A percentile compares a stretch with the other conserved stretches of the same genome.
Evolutionary conservation across 768 basidiomycete genomes (phyloP).

Genomic region (Psilocybe cyanescens): DNA sequence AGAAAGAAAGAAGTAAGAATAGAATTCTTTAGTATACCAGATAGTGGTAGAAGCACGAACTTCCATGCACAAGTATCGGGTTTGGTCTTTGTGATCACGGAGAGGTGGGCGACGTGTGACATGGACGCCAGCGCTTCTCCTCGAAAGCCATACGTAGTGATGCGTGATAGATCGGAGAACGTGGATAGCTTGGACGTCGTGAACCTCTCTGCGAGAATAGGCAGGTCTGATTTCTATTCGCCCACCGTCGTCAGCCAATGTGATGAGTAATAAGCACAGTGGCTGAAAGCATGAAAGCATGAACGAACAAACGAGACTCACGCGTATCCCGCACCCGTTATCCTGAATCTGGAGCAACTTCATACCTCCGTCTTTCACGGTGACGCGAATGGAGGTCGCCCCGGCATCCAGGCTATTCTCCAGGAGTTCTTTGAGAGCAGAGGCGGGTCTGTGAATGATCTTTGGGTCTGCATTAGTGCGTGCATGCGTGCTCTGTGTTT

Average conservation of each 20-base stretch:
- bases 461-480: slow-evolving; percentile 20
- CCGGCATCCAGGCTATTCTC: slow-evolving; percentile 97
- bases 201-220: slow-evolving; percentile 91
- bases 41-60: slow-evolving; percentile 50
- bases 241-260: no score
- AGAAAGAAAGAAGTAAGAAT: not conserved
- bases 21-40: not conserved
- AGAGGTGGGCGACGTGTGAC: slow-evolving; percentile 89
- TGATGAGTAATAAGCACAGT: no score
- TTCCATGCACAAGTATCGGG: slow-evolving; percentile 88
- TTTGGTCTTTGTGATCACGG: slow-evolving; percentile 90
- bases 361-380: slow-evolving; percentile 93
- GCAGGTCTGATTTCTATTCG: slow-evolving; percentile 80
- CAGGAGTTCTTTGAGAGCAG: slow-evolving; percentile 93
- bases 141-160: slow-evolving; percentile 94
- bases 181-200: slow-evolving; percentile 92
- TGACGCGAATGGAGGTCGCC: slow-evolving; percentile 82
- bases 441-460: slow-evolving; percentile 71
- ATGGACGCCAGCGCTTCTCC: slow-evolving; percentile 97
- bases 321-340: slow-evolving; percentile 94
- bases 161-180: slow-evolving; percentile 83
- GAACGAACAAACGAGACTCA: slow-evolving; percentile 38
- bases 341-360: slow-evolving; percentile 96
- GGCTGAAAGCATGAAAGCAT: not conserved
- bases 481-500: not conserved